Evolutionary conservation across 805 yeast genomes (phyloP), one percentile per base, ranked within the genome.

Genomic region (Metschnikowia colocasiae): DNA sequence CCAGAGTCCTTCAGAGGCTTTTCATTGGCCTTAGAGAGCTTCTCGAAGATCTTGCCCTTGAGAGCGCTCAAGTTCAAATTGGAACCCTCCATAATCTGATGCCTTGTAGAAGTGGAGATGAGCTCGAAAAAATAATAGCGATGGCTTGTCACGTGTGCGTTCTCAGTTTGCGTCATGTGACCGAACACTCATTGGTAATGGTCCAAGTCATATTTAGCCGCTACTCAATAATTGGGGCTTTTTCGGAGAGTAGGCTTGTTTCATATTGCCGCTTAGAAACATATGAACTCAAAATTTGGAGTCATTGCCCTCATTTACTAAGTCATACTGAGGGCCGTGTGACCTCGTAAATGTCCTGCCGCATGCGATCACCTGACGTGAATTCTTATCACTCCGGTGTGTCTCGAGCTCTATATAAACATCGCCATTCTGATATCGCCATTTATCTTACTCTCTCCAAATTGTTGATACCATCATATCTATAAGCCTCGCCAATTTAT

Each of bases 41-140:
- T 82, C 38, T 69, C 74, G 20, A 83, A 67, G 35, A 85, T 81
- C 62, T 79, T 84, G 53, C 80, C 87, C 64, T 76, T 84, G 61
- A 85, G 69, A 22, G 87, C 79, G 40, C 83, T 63, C 52, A 79
- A 63, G 62, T 72, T 76, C 54, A 79, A 62, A 49, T 66, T 69
- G 8, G 73, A 59, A 33, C 70, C 62, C 47, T 73, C 79, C 82
- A 78, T 77, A 33, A 22, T 46, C 45, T 31, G 33, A 16, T 40
- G 35, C 30, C 30, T 36, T 23, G 40, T 19, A 20, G 15, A 30
- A 39, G 45, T 13, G 7, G 45, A 40, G 40, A 39, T 39, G 42
- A 39, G 42, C 42, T 20, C 34, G 42, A 40, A 40, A 31, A 31
- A 31, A 22, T 40, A 22, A 16, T 31, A 32, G 43, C 37, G 30